Base-by-base conservation (phyloP, 108 stramenopile species). In the Mayamaea pseudoterrestris region DNA sequence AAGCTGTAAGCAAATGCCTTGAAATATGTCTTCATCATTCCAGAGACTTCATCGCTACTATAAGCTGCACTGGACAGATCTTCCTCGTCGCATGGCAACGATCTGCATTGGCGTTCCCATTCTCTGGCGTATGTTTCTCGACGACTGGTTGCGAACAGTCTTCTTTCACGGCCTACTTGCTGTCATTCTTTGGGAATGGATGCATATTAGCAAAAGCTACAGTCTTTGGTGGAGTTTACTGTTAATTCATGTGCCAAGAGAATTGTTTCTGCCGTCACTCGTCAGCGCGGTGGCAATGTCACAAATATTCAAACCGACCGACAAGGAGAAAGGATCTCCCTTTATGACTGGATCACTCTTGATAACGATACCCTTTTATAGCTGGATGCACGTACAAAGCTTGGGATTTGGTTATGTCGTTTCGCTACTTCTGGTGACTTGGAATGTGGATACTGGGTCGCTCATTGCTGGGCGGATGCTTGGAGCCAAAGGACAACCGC, bases 391-490 rank as follows among this genome's bases (percentile, higher is more conserved):
- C 7, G 12, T 73, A 25, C 18, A 46, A 32, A 28, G 17, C 2
- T 17, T 37, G 28, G 47, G 50, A 51, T 80, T 67, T 76, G 50
- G 36, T 41, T 53, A 37, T 28, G 61, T 58, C 28, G 65, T 77
- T 39, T 67, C 62, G 16, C 35, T 89, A 13, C 48, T 89, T 12
- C 68, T 83, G 41, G 55, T 69, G 13, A 81, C 79, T 8, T 89
- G 86, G 86, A 89, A 83, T 57, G 58, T 66, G 42, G 86, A 89
- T 71, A 79, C 86, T 9, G 86, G 86, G 9, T 78, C 81, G 30
- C 39, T 89, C 37, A 23, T 89, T 14, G 54, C 43, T 18, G 86
- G 86, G 29, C 58, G 86, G 24, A 13, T 65, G 53, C 50, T 61
- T 16, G 61, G 35, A 55, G 3, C 37, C 5, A 20, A 14, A 3